These are phyloP conservation scores for Euphrasia confusa DNA, from an alignment of 257 asterid genomes.

Conservation along the genomic window DNA sequence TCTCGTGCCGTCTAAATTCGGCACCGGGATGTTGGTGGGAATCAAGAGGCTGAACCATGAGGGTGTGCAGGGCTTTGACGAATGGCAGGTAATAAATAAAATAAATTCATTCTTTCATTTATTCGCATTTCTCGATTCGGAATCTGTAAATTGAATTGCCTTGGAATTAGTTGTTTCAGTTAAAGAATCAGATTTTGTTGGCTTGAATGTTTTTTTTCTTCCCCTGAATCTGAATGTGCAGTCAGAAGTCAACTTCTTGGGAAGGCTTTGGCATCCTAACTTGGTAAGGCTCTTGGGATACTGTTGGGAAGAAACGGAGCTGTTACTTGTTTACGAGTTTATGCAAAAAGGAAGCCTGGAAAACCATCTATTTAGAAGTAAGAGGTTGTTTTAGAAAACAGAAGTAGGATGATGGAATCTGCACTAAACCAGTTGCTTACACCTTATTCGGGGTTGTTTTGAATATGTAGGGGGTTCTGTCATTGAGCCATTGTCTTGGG, in stretches of 20 bases:
- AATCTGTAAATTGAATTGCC: background rate
- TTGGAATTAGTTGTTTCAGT: background rate
- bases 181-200: background rate
- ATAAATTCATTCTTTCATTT: background rate
- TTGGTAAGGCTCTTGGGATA: conserved; percentile 61
- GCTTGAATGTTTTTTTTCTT: background rate
- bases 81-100: conserved; percentile 47
- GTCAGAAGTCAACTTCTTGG: conserved; percentile 60
- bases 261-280: conserved; percentile 52
- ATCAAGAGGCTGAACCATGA: conserved; percentile 49
- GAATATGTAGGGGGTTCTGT: conserved; percentile 30
- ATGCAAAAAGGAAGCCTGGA: conserved; percentile 62
- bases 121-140: background rate
- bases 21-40: conserved; percentile 45
- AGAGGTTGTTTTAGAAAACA: conserved; percentile 15
- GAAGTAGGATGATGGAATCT: too few relatives aligned
- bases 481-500: conserved; percentile 46
- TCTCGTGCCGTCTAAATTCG: conserved; percentile 35
- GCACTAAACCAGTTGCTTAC: background rate
- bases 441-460: conserved; percentile 2
- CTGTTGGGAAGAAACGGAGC: conserved; percentile 53
- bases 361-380: conserved; percentile 57
- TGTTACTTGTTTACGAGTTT: conserved; percentile 52
- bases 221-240: conserved; percentile 29
- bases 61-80: conserved; percentile 52